phyloP scores from a whole-genome alignment of 1,139 yeast species.

The Scheffersomyces lignicola region DNA sequence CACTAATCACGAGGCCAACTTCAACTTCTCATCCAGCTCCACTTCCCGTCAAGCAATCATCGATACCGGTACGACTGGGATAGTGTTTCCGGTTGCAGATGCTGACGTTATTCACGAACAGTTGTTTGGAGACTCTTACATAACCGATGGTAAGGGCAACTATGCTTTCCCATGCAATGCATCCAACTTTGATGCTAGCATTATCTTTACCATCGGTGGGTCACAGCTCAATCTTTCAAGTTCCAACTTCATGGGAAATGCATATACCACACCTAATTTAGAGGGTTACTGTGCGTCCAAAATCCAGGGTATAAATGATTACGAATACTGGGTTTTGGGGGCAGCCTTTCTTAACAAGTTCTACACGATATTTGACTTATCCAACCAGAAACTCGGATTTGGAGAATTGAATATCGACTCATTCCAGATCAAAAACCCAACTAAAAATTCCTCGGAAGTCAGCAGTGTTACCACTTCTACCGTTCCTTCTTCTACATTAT shows the following conservation, averaged over 20 bases:
- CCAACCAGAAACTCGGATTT: conserved; percentile 50
- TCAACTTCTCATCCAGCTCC: conserved; percentile 20
- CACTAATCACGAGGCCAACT: conserved; percentile 21
- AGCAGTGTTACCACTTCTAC: not conserved
- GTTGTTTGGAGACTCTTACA: conserved; percentile 43
- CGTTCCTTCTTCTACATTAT: not conserved
- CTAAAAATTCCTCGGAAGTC: not conserved
- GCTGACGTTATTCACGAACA: conserved; percentile 51
- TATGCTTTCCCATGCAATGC: conserved; percentile 62
- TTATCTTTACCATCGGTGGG: conserved; percentile 44
- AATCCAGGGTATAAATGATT: conserved; percentile 52
- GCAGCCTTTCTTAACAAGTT: conserved; percentile 58
- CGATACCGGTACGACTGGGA: conserved; percentile 69
- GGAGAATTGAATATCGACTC: conserved; percentile 11
- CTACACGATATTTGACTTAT: conserved; percentile 61
- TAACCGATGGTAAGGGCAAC: conserved; percentile 56
- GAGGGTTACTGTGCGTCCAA: conserved; percentile 64
- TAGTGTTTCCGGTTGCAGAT: conserved; percentile 57
- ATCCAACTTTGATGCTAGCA: conserved; percentile 19
- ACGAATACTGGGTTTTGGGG: conserved; percentile 53
- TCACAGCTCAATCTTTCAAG: conserved; percentile 47
- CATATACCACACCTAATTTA: conserved; percentile 36
- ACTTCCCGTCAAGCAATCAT: conserved; percentile 47
- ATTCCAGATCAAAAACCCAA: conserved; percentile 3
- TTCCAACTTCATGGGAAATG: conserved; percentile 48